A percentile compares a stretch with the other conserved stretches of the same genome.
phyloP scores from a whole-genome alignment of 1,139 yeast genomes.

The Magnusiomyces tetraspermus region DNA sequence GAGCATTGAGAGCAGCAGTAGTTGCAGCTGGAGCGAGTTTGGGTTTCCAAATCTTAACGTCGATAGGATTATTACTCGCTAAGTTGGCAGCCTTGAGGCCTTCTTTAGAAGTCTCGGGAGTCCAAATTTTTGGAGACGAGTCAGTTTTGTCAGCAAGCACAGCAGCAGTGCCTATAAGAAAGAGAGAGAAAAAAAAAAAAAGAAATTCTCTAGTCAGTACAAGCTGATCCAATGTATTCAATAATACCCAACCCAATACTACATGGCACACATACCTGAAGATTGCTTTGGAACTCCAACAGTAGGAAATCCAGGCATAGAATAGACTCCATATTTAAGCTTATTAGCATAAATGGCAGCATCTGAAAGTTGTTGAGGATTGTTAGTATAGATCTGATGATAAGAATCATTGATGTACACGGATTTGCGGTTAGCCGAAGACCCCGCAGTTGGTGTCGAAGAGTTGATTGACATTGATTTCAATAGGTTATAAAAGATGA shows the following conservation, averaged over 20 bases:
- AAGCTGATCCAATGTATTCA: not conserved
- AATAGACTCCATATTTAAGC: slow-evolving; percentile 63
- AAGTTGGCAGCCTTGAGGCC: slow-evolving; percentile 35
- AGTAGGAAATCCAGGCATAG: slow-evolving; percentile 55
- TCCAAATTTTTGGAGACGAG: slow-evolving; percentile 32
- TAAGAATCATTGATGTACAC: slow-evolving; percentile 12
- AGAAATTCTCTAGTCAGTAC: not conserved
- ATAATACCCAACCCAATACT: too few species aligned
- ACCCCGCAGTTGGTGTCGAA: slow-evolving; percentile 9
- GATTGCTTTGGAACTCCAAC: slow-evolving; percentile 51
- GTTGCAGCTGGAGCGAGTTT: slow-evolving; percentile 32
- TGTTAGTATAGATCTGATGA: slow-evolving; percentile 12
- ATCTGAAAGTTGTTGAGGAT: slow-evolving; percentile 14
- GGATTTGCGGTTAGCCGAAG: slow-evolving; percentile 12
- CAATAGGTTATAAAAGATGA: not conserved
- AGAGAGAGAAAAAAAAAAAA: slow-evolving; percentile 8
- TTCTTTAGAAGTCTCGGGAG: slow-evolving; percentile 26
- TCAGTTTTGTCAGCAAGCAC: slow-evolving; percentile 30
- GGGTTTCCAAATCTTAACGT: slow-evolving; percentile 31
- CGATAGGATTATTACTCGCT: slow-evolving; percentile 26
- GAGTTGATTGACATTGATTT: not conserved
- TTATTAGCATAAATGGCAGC: slow-evolving; percentile 66
- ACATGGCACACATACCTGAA: slow-evolving; percentile 22
- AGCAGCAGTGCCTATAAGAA: slow-evolving; percentile 29
- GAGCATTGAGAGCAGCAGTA: slow-evolving; percentile 44